These are phyloP conservation scores for Aethionema arabicum DNA, from an alignment of 345 rosid genomes.

Conservation along the genomic window DNA sequence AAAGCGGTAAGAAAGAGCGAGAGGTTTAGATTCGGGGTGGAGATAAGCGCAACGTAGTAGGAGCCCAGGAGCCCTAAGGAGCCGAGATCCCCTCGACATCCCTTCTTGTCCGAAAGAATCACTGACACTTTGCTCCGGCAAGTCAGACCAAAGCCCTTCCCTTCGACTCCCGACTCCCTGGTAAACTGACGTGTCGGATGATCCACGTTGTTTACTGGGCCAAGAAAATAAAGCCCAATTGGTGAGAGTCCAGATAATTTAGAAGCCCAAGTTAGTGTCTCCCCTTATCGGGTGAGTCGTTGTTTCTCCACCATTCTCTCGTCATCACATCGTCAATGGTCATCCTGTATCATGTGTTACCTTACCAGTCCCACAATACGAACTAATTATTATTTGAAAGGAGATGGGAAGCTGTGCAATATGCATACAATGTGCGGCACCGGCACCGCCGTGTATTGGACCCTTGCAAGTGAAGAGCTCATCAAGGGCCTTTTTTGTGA, in stretches of 20 bases:
- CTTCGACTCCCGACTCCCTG: neutral
- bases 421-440: conserved; percentile 40
- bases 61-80: conserved; percentile 30
- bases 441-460: conserved; percentile 27
- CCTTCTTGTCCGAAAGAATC: conserved; percentile 22
- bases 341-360: conserved; percentile 5
- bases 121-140: conserved; percentile 24
- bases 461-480: conserved; percentile 22
- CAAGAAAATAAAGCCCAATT: neutral
- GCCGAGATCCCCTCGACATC: conserved; percentile 38
- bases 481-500: conserved; percentile 20
- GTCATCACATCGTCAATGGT: conserved; percentile 33
- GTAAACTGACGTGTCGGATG: neutral
- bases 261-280: conserved; percentile 20
- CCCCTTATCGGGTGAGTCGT: conserved; percentile 14
- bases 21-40: conserved; percentile 15
- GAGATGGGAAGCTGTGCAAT: conserved; percentile 43
- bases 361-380: neutral
- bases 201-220: conserved; percentile 5
- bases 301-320: conserved; percentile 39
- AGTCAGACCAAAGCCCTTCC: neutral
- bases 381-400: conserved; percentile 3
- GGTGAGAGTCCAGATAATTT: neutral
- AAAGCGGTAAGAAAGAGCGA: conserved; percentile 19
- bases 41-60: conserved; percentile 17